phyloP scores from a whole-genome alignment of 495 filamentous ascomycete genomes.

The Aspergillus biplanus region DNA sequence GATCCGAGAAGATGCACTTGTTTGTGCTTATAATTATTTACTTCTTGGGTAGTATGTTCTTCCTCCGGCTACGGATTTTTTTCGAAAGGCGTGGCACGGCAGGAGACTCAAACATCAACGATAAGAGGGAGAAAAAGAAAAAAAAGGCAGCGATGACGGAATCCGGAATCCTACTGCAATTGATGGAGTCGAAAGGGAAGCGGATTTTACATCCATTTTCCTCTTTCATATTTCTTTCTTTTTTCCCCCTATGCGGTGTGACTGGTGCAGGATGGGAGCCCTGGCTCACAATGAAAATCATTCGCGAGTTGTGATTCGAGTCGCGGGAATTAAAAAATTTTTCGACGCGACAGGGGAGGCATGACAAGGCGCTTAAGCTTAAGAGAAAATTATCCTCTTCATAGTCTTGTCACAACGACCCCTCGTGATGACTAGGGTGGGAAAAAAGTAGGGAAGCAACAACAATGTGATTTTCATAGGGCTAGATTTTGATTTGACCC shows the following conservation, averaged over 20 bases:
- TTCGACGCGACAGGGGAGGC: conserved; percentile 5
- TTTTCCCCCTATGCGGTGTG: neutral
- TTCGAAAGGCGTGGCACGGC: neutral
- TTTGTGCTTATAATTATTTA: neutral
- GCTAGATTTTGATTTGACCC: neutral
- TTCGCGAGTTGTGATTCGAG: conserved; percentile 2
- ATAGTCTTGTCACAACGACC: neutral
- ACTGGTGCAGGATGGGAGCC: neutral
- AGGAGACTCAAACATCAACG: neutral
- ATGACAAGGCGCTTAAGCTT: conserved; percentile 17
- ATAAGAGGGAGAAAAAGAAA: neutral
- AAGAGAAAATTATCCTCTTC: neutral
- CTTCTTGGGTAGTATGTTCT: neutral
- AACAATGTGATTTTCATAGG: neutral
- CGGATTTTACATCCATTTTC: no score
- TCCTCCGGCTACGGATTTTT: neutral
- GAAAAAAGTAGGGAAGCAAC: neutral
- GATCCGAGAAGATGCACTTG: neutral
- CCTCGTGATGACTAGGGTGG: neutral
- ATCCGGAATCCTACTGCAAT: neutral
- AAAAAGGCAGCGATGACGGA: conserved; percentile 11
- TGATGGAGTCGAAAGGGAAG: neutral
- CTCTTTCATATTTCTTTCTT: neutral
- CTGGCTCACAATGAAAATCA: neutral
- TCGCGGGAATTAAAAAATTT: conserved; percentile 4